phyloP scores from a whole-genome alignment of 1,284 basidiomycete genomes.

The Sporisorium sorghi region DNA sequence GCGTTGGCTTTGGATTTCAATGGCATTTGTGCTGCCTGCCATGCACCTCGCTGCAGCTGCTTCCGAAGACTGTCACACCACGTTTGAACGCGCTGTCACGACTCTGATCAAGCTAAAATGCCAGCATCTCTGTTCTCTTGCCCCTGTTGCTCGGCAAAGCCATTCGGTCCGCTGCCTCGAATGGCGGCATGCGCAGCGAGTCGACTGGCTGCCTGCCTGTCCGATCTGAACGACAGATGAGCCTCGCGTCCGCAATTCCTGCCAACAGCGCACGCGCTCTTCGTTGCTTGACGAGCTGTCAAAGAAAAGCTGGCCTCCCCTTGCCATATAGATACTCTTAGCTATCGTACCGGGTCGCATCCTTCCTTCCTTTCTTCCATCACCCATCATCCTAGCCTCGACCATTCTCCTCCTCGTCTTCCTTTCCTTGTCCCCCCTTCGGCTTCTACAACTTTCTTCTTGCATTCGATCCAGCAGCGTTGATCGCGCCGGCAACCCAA shows the following conservation, averaged over 20 bases:
- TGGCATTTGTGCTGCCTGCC: neutral
- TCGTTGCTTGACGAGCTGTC: neutral
- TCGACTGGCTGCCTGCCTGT: neutral
- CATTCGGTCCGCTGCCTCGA: neutral
- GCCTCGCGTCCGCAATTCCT: neutral
- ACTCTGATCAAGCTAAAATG: neutral
- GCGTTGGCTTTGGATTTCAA: neutral
- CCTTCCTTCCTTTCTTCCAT: neutral
- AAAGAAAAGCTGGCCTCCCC: neutral
- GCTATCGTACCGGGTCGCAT: neutral
- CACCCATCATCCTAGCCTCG: constrained; percentile 8
- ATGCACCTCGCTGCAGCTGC: constrained; percentile 7
- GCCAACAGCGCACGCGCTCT: constrained; percentile 4
- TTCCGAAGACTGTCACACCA: constrained; percentile 5
- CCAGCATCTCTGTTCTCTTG: neutral
- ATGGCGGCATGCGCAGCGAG: neutral
- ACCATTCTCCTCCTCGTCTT: neutral
- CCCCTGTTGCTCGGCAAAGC: constrained; percentile 1
- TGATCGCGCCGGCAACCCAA: constrained; percentile 40
- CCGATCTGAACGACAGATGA: neutral
- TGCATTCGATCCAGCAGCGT: constrained; percentile 34
- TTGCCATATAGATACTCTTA: constrained; percentile 12
- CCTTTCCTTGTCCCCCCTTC: constrained; percentile 9
- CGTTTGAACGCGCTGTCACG: constrained; percentile 10
- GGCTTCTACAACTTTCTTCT: neutral